These are phyloP conservation scores for Fusarium sp. DNA, from an alignment of 2,329 filamentous ascomycete species.

Conservation along the genomic window DNA sequence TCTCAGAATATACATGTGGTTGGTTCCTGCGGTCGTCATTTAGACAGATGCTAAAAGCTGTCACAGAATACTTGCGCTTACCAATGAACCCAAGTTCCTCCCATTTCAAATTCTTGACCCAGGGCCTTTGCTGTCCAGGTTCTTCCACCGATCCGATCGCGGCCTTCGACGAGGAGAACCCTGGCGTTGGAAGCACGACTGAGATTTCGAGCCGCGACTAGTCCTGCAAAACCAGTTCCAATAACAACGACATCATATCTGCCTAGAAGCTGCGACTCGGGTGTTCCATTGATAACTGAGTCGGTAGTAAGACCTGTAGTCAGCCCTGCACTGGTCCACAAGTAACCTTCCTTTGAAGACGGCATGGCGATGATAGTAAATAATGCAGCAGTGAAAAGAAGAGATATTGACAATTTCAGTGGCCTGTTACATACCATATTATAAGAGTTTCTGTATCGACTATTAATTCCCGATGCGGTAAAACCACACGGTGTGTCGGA, in stretches of 20 bases:
- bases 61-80: rapidly evolving
- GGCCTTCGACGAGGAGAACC: slow-evolving; percentile 52
- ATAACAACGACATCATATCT: slow-evolving; percentile 31
- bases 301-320: slow-evolving; percentile 20
- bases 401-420: too few species aligned
- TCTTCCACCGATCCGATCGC: slow-evolving; percentile 56
- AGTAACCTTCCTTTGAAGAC: slow-evolving; percentile 25
- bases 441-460: too few species aligned
- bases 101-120: slow-evolving; percentile 54
- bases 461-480: too few species aligned
- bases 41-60: too few species aligned
- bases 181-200: neutral
- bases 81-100: slow-evolving; percentile 55
- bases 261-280: neutral
- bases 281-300: slow-evolving; percentile 20
- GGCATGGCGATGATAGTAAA: neutral
- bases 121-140: slow-evolving; percentile 53
- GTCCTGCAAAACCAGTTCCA: slow-evolving; percentile 24
- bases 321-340: slow-evolving; percentile 15
- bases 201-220: slow-evolving; percentile 18
- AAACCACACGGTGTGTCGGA: too few species aligned
- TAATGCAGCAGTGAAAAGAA: too few species aligned
- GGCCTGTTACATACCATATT: too few species aligned
- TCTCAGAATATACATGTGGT: slow-evolving; percentile 32
- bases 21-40: slow-evolving; percentile 16